phyloP scores from a whole-genome alignment of 1,284 basidiomycete species.

The Puccinia hordei region DNA sequence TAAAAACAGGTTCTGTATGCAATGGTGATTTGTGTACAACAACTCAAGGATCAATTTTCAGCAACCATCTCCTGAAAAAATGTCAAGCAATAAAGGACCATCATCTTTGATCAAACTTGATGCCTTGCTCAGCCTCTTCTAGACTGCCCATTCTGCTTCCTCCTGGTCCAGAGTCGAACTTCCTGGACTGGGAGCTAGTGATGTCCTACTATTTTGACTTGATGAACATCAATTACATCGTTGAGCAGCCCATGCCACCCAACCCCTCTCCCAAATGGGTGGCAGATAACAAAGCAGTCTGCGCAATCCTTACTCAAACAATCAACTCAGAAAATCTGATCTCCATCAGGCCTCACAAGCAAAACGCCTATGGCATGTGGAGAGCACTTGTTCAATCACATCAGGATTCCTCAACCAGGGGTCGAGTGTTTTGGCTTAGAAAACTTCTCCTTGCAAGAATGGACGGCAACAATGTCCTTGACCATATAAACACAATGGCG shows the following conservation, averaged over 20 bases:
- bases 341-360: background rate
- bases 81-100: too few relatives aligned
- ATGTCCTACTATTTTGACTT: too few relatives aligned
- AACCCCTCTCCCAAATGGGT: background rate
- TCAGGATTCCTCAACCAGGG: background rate
- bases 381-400: background rate
- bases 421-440: constrained; percentile 1
- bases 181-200: too few relatives aligned
- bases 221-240: too few relatives aligned
- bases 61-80: too few relatives aligned
- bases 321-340: background rate
- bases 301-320: background rate
- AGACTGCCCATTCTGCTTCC: too few relatives aligned
- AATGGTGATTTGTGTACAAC: too few relatives aligned
- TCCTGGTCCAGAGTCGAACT: too few relatives aligned
- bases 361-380: background rate
- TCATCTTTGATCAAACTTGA: too few relatives aligned
- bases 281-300: background rate
- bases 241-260: background rate
- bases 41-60: too few relatives aligned
- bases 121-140: too few relatives aligned
- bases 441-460: background rate
- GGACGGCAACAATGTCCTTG: background rate
- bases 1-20: too few relatives aligned
- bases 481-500: background rate